Percentiles rank a stretch among this genome's conserved stretches.
Evolutionary conservation across 1,284 basidiomycete genomes (phyloP).

Genomic region (Naganishia liquefaciens): DNA sequence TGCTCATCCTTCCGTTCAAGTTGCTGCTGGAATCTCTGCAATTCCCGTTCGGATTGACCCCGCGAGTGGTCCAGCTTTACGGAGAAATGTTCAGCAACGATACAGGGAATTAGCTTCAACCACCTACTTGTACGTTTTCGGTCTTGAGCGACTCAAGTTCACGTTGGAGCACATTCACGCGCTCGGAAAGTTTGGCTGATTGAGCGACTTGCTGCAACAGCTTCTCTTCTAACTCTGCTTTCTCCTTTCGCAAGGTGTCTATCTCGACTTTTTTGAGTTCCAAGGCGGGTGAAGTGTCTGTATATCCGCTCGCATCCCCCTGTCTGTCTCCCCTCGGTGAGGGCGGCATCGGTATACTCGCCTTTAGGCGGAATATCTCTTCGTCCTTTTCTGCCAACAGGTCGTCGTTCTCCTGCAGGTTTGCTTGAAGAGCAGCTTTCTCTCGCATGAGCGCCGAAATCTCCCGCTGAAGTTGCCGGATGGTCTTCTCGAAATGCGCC

Average conservation of each 20-base stretch:
- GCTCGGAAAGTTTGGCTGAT: not conserved
- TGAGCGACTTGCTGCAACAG: not conserved
- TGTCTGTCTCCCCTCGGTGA: not conserved
- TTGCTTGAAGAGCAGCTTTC: slow-evolving; percentile 27
- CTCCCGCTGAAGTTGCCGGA: slow-evolving; percentile 31
- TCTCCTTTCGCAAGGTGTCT: slow-evolving; percentile 1
- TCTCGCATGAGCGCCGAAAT: slow-evolving; percentile 25
- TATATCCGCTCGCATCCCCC: not conserved
- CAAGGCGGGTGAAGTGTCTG: not conserved
- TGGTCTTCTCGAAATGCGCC: slow-evolving; percentile 27
- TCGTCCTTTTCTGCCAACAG: slow-evolving; percentile 29
- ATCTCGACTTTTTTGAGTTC: slow-evolving; percentile 10
- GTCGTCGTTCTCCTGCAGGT: slow-evolving; percentile 32
- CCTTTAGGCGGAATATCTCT: slow-evolving; percentile 29
- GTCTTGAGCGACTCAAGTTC: slow-evolving; percentile 8
- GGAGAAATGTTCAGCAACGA: not conserved
- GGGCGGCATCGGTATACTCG: slow-evolving; percentile 30
- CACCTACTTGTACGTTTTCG: slow-evolving; percentile 5
- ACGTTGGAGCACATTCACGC: not conserved
- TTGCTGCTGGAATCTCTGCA: not conserved
- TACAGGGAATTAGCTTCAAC: not conserved
- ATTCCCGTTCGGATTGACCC: not conserved
- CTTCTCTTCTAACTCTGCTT: not conserved
- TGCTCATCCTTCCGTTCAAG: slow-evolving; percentile 6
- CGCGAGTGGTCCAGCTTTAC: not conserved